Evolutionary conservation across 2,329 filamentous ascomycete genomes (phyloP).

Genomic region (Apiospora phragmitis): DNA sequence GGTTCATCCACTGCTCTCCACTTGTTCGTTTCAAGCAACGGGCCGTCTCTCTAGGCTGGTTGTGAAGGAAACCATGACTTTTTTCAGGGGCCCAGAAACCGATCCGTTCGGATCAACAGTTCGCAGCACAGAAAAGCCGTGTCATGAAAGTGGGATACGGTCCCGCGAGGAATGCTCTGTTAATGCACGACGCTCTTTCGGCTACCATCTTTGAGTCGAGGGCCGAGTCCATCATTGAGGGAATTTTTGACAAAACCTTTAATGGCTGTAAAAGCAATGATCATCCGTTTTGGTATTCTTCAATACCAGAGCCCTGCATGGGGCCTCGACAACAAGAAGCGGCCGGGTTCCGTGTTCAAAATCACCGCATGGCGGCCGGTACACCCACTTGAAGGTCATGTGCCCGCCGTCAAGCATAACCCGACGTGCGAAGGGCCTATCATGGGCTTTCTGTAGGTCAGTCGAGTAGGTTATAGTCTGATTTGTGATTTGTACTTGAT

Average conservation of each 20-base stretch:
- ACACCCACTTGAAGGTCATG: neutral
- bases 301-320: neutral
- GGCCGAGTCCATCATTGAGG: neutral
- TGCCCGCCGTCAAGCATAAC: neutral
- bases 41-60: neutral
- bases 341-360: neutral
- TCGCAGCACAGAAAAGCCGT: neutral
- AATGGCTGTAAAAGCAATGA: neutral
- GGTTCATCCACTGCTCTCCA: constrained; percentile 1
- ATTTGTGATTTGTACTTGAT: neutral
- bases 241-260: neutral
- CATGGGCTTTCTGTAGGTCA: neutral
- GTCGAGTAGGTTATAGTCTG: neutral
- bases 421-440: neutral
- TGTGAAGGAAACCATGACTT: neutral
- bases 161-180: neutral
- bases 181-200: neutral
- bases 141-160: neutral
- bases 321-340: neutral
- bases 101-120: neutral
- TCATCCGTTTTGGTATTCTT: neutral
- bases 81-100: neutral
- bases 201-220: neutral
- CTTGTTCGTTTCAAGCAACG: constrained; percentile 5
- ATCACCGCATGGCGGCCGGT: neutral